These are phyloP conservation scores for Leptodermis oblonga DNA, from an alignment of 257 asterid species.

Conservation along the genomic window DNA sequence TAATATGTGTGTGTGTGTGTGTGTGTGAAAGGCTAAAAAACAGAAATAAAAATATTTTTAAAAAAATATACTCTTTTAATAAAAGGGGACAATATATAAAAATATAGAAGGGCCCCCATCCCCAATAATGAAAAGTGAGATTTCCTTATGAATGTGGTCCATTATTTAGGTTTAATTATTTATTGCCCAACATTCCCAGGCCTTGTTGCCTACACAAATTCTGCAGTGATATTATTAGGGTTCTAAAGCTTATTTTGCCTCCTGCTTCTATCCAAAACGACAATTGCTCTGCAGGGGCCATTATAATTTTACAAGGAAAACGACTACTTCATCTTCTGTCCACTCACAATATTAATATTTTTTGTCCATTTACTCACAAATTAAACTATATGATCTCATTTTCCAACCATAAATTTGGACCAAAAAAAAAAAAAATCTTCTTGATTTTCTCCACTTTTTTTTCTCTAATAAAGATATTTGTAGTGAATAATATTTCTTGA, in stretches of 20 bases:
- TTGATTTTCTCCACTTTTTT: no score
- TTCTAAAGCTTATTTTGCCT: conserved; percentile 5
- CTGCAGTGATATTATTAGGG: background rate
- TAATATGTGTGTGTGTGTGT: no score
- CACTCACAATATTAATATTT: no score
- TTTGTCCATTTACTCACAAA: background rate
- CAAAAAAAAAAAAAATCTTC: no score
- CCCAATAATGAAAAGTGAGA: conserved; percentile 5
- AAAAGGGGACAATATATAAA: no score
- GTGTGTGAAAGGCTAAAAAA: no score
- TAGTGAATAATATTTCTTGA: no score
- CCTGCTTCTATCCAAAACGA: background rate
- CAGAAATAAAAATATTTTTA: no score
- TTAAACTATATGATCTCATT: no score
- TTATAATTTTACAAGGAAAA: background rate
- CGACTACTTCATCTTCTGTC: background rate
- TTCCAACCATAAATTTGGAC: no score
- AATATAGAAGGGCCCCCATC: background rate
- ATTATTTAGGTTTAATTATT: background rate
- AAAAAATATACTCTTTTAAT: no score
- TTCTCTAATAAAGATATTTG: no score
- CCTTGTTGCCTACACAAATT: background rate
- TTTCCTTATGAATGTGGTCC: background rate
- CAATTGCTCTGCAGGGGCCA: background rate
- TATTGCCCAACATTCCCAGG: conserved; percentile 14